Base-by-base conservation (phyloP, 495 filamentous ascomycete genomes). In the Copromyces sp. region DNA sequence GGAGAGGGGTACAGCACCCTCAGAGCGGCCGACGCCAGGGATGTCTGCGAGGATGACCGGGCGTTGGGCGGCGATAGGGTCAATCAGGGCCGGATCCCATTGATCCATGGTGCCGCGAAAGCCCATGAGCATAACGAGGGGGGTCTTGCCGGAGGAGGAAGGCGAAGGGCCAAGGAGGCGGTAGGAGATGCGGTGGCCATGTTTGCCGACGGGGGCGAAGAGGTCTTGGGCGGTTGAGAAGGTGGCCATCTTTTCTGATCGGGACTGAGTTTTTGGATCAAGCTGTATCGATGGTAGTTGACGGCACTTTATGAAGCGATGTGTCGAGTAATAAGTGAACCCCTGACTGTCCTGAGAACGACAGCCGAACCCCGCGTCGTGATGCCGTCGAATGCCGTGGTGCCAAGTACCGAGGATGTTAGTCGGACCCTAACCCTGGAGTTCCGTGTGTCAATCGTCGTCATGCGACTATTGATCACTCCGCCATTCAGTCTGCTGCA, bases 31-130 rank as follows among this genome's bases (percentile, higher is more conserved):
- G 29, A 80, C 71, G 40, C 78, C 78, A 20, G 77, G 39, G 40
- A 79, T 75, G 71, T 80, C 77, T 20, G 78, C 45, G 17, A 79
- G 74, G 32, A 80, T 39, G 17, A 79, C 71, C 2, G 74, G 78
- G 12, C 78, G 78, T 20, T 68, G 44, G 14, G 45, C 53, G 32
- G 78, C 76, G 35, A 80, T 73, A 17, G 69, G 39, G 53, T 78
- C 77, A 71, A 80, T 72, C 12, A 80, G 71, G 2, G 76, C 74
- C 9, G 78, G 78, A 42, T 80, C 78, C 78, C 78, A 80, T 38
- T 74, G 73, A 68, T 80, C 78, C 78, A 80, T 80, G 39, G 77
- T 80, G 14, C 73, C 61, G 6, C 81, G 68, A 74, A 80, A 81
- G 61, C 80, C 77, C 69, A 75, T 75, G 7, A 77, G n/a, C 65